Percentiles rank a stretch among this genome's conserved stretches.
These are phyloP conservation scores for Lyophyllum semitale DNA, from an alignment of 768 basidiomycete species.

Conservation along the genomic window DNA sequence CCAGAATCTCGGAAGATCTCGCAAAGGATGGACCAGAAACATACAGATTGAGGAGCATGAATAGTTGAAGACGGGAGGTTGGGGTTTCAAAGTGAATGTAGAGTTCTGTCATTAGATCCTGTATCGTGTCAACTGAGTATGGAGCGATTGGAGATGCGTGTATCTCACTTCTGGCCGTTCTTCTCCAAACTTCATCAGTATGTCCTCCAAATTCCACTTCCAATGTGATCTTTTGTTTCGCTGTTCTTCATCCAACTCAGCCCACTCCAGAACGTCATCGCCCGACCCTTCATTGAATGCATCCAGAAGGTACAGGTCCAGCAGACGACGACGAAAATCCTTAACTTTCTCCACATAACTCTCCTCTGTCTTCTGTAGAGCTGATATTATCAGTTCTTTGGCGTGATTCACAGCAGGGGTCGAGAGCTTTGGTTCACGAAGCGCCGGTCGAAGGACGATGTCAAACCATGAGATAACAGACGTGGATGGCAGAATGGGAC, in stretches of 20 bases:
- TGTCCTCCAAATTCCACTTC: conserved; percentile 80
- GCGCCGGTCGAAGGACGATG: conserved; percentile 71
- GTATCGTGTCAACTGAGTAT: conserved; percentile 10
- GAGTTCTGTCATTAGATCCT: conserved; percentile 76
- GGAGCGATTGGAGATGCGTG: conserved; percentile 1
- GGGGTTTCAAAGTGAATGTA: conserved; percentile 62
- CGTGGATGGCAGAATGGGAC: conserved; percentile 58
- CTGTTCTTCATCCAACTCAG: conserved; percentile 62
- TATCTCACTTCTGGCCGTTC: conserved; percentile 63
- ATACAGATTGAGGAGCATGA: conserved; percentile 65
- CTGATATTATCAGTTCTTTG: conserved; percentile 69
- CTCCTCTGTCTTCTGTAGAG: conserved; percentile 55
- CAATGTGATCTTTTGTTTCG: conserved; percentile 62
- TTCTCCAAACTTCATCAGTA: conserved; percentile 65
- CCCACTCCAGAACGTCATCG: conserved; percentile 76
- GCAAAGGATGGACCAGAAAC: conserved; percentile 57
- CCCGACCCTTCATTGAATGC: conserved; percentile 75
- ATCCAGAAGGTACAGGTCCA: conserved; percentile 79
- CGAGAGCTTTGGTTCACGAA: conserved; percentile 72
- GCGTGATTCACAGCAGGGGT: conserved; percentile 61
- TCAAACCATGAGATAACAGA: conserved; percentile 87
- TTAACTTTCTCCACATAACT: conserved; percentile 46
- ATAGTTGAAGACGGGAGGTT: conserved; percentile 66
- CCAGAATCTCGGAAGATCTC: conserved; percentile 48
- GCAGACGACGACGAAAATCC: conserved; percentile 66